Evolutionary conservation across 2,329 filamentous ascomycete species (phyloP), one percentile per base, ranked within the genome.

Genomic region (Aspergillus fischeri): DNA sequence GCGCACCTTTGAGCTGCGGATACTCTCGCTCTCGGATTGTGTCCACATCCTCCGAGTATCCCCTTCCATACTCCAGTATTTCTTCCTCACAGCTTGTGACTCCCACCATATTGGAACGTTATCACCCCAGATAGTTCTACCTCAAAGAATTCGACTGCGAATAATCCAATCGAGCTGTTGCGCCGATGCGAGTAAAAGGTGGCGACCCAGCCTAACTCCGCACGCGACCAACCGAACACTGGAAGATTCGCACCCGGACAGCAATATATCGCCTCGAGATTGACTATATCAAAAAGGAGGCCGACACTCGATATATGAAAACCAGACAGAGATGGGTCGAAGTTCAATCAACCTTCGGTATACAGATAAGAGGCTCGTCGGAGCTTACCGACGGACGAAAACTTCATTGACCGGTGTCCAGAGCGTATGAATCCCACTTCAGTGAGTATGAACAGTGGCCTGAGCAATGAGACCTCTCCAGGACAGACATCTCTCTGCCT

Each of bases 11-110:
- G 27, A 79, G 68, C 32, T 70, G 62, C 21, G 80, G 80, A 68
- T 81, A 83, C 61, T 83, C 77, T 21, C 64, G 64, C 27, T 70
- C 67, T 50, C 80, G 74, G 60, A 83, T 79, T 4, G 67, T 60
- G 54, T 80, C 77, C 55, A 83, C 73, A 54, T 79, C 73, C n/a
- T 69, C 69, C 58, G 78, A 71, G 60, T 79, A 78, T 14, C 70
- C 73, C 32, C 56, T 60, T 21, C 63, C 53, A 54, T 71, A 72
- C 17, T 53, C 63, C 10, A 55, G 5, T 9, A 28, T 27, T n/a
- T 20, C 42, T 49, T 57, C 41, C 11, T 41, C 49, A 41, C 62
- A 17, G n/a, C 17, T 41, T 41, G 17, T 48, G 27, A 41, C 50
- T 32, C 20, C 25, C 54, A 62, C 59, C 24, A 28, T 54, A 17